phyloP scores from a whole-genome alignment of 352 stramenopile genomes.

The Phytophthora multivora region DNA sequence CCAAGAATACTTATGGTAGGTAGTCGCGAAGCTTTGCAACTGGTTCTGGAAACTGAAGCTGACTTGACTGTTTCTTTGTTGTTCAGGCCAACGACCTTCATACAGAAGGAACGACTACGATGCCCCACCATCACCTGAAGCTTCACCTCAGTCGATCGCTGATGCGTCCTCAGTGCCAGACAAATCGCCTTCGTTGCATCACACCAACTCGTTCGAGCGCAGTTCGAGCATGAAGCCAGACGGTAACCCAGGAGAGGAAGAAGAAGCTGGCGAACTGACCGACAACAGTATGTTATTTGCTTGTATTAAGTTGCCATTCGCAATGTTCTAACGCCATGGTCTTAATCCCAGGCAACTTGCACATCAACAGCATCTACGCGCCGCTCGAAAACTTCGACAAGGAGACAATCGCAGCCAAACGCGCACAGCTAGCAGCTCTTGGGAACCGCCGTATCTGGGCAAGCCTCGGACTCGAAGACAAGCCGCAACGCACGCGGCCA shows the following conservation, averaged over 20 bases:
- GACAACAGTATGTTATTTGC: constrained; percentile 53
- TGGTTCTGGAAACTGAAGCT: neutral
- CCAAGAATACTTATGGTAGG: constrained; percentile 89
- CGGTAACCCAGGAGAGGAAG: constrained; percentile 44
- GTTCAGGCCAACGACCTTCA: constrained; percentile 73
- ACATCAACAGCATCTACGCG: constrained; percentile 72
- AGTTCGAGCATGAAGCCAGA: constrained; percentile 47
- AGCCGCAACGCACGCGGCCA: constrained; percentile 52
- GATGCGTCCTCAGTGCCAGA: constrained; percentile 44
- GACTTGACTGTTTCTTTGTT: constrained; percentile 17
- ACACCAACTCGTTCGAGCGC: constrained; percentile 53
- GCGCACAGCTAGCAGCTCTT: constrained; percentile 70
- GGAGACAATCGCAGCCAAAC: constrained; percentile 81
- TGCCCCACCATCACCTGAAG: constrained; percentile 69
- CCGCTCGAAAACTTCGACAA: constrained; percentile 81
- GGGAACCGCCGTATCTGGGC: constrained; percentile 86
- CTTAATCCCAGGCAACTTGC: constrained; percentile 48
- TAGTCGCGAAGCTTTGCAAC: constrained; percentile 22
- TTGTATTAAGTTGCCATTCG: neutral
- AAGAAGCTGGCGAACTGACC: constrained; percentile 72
- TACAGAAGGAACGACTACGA: constrained; percentile 86
- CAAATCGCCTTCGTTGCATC: constrained; percentile 44
- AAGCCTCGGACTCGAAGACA: constrained; percentile 84
- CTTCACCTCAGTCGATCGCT: constrained; percentile 19
- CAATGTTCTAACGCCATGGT: constrained; percentile 2